phyloP scores from a whole-genome alignment of 495 filamentous ascomycete species.

The Trichoderma gamsii region DNA sequence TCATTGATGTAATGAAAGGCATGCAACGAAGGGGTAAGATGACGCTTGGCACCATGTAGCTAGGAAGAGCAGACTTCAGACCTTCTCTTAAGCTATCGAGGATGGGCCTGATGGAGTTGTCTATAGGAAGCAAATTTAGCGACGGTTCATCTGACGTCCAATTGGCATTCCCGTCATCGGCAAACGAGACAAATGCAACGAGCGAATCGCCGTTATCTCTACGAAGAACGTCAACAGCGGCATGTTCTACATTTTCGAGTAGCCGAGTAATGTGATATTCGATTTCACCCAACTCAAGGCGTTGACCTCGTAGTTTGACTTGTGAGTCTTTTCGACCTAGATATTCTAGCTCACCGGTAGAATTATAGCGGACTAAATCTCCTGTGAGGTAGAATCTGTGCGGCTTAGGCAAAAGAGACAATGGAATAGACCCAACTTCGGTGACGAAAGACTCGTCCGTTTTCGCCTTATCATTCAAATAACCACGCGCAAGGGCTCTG shows the following conservation, averaged over 20 bases:
- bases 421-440: slow-evolving; percentile 38
- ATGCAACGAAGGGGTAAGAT: slow-evolving; percentile 34
- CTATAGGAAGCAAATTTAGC: neutral
- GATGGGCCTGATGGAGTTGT: neutral
- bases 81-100: neutral
- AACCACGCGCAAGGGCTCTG: slow-evolving; percentile 42
- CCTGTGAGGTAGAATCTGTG: slow-evolving; percentile 45
- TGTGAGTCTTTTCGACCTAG: slow-evolving; percentile 26
- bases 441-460: slow-evolving; percentile 41
- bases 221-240: slow-evolving; percentile 9
- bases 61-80: neutral
- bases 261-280: slow-evolving; percentile 16
- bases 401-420: slow-evolving; percentile 6
- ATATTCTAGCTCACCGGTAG: slow-evolving; percentile 23
- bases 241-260: neutral
- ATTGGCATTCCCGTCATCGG: neutral
- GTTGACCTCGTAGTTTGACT: slow-evolving; percentile 27
- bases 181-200: slow-evolving; percentile 5
- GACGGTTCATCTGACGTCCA: neutral
- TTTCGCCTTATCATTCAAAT: slow-evolving; percentile 36
- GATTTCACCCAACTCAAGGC: slow-evolving; percentile 27
- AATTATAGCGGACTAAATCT: slow-evolving; percentile 22
- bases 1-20: slow-evolving; percentile 27
- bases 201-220: neutral
- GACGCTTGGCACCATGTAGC: slow-evolving; percentile 24